Evolutionary conservation across 108 stramenopile genomes (phyloP).

Genomic region (Cylindrotheca fusiformis): DNA sequence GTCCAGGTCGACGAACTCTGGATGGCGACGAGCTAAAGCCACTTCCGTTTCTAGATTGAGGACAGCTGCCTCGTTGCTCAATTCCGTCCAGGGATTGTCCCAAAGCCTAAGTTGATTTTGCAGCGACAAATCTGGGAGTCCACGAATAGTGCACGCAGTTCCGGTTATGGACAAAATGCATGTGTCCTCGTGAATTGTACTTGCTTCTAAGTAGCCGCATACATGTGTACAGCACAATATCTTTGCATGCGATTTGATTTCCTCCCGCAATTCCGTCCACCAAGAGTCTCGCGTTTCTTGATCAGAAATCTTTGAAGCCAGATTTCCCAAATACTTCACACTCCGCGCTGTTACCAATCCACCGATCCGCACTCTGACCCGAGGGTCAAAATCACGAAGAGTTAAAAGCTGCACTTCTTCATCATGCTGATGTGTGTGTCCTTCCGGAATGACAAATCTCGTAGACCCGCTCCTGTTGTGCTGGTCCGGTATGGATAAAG

Average conservation of each 20-base stretch:
- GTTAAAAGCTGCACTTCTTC: slow-evolving; percentile 90
- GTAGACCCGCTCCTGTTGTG: slow-evolving; percentile 7
- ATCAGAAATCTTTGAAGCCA: slow-evolving; percentile 82
- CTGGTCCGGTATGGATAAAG: not conserved
- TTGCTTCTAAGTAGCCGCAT: slow-evolving; percentile 91
- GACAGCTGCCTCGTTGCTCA: not conserved
- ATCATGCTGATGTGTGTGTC: slow-evolving; percentile 31
- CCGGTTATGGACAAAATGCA: slow-evolving; percentile 91
- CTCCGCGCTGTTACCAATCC: slow-evolving; percentile 91
- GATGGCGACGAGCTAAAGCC: too few relatives aligned
- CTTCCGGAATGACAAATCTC: slow-evolving; percentile 8
- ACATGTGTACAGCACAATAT: slow-evolving; percentile 92
- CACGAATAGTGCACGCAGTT: slow-evolving; percentile 90
- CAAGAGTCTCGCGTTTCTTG: slow-evolving; percentile 95
- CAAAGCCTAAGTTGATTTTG: slow-evolving; percentile 42
- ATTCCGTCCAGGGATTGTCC: slow-evolving; percentile 19
- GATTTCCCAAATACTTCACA: slow-evolving; percentile 94
- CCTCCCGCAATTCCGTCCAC: slow-evolving; percentile 97
- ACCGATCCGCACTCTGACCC: slow-evolving; percentile 86
- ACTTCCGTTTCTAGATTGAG: too few relatives aligned
- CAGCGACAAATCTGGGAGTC: slow-evolving; percentile 64
- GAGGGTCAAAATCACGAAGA: slow-evolving; percentile 79
- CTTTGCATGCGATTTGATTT: slow-evolving; percentile 90
- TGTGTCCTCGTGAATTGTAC: slow-evolving; percentile 96
- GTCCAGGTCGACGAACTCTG: too few relatives aligned